Evolutionary conservation across 2,329 filamentous ascomycete species (phyloP).

Genomic region (Cordyceps pruinosa): DNA sequence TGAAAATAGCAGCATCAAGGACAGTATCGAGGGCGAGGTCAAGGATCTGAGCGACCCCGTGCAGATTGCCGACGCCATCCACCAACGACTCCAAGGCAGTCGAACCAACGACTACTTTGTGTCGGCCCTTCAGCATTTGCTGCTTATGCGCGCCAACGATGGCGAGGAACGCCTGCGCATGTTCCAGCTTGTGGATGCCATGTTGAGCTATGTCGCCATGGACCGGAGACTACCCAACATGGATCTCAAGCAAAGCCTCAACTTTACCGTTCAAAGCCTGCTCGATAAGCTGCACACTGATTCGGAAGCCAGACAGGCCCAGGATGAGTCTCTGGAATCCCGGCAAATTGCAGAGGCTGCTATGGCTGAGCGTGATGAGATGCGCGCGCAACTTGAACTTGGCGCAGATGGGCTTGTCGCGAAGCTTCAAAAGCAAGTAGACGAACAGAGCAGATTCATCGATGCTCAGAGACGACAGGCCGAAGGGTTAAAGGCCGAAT

Average conservation of each 20-base stretch:
- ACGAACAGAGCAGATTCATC: slow-evolving; percentile 86
- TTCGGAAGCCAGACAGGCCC: slow-evolving; percentile 83
- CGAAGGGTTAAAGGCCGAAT: slow-evolving; percentile 80
- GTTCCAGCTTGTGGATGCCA: slow-evolving; percentile 97
- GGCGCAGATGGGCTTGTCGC: slow-evolving; percentile 90
- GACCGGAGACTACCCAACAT: slow-evolving; percentile 91
- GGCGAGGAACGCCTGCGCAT: slow-evolving; percentile 86
- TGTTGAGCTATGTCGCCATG: slow-evolving; percentile 99
- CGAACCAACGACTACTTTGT: slow-evolving; percentile 92
- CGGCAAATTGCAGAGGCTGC: slow-evolving; percentile 92
- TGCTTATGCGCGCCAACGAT: slow-evolving; percentile 86
- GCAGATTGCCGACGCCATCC: slow-evolving; percentile 92
- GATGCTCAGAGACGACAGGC: slow-evolving; percentile 81
- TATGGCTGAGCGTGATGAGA: slow-evolving; percentile 92
- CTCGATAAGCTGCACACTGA: slow-evolving; percentile 95
- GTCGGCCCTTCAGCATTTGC: slow-evolving; percentile 87
- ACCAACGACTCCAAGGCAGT: slow-evolving; percentile 73
- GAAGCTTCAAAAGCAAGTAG: slow-evolving; percentile 88
- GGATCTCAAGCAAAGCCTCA: slow-evolving; percentile 95
- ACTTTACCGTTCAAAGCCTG: slow-evolving; percentile 92
- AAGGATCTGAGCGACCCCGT: slow-evolving; percentile 89
- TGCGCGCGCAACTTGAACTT: slow-evolving; percentile 79
- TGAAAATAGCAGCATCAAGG: slow-evolving; percentile 85
- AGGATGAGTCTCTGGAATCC: slow-evolving; percentile 85
- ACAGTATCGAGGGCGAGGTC: slow-evolving; percentile 75